These are phyloP conservation scores for Fusarium papillatum DNA, from an alignment of 2,329 filamentous ascomycete species.

Conservation along the genomic window DNA sequence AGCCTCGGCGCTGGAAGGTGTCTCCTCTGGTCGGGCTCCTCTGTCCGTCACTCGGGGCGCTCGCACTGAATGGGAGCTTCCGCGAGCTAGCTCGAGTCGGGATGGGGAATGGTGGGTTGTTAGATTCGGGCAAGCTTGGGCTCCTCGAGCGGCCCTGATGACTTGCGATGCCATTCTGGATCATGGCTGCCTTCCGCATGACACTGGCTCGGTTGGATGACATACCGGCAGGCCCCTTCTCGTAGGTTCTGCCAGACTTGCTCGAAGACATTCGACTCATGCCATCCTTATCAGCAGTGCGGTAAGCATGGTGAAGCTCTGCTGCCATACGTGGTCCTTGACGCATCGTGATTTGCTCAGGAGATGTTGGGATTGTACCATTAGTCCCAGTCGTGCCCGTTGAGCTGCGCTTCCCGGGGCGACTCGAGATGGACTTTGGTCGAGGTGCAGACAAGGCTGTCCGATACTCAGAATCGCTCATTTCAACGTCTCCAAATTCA, in stretches of 20 bases:
- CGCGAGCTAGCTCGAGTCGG: conserved; percentile 91
- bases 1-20: conserved; percentile 68
- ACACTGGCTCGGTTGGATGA: conserved; percentile 65
- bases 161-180: conserved; percentile 81
- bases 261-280: conserved; percentile 31
- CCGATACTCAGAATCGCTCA: conserved; percentile 77
- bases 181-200: conserved; percentile 84
- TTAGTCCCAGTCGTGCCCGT: conserved; percentile 44
- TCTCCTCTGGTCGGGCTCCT: conserved; percentile 79
- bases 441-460: conserved; percentile 76
- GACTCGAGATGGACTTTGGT: conserved; percentile 57
- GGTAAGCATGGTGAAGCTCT: conserved; percentile 62
- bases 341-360: conserved; percentile 55
- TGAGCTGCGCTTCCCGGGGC: conserved; percentile 58
- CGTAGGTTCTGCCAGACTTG: conserved; percentile 52
- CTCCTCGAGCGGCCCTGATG: conserved; percentile 76
- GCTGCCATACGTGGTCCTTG: conserved; percentile 48
- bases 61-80: conserved; percentile 75
- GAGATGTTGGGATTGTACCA: conserved; percentile 55
- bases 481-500: conserved; percentile 71
- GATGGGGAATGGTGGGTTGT: conserved; percentile 89
- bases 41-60: conserved; percentile 78
- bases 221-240: conserved; percentile 53
- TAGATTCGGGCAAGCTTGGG: conserved; percentile 72
- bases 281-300: conserved; percentile 50